phyloP scores from a whole-genome alignment of 345 rosid species.

The Eucalyptus caleyi region DNA sequence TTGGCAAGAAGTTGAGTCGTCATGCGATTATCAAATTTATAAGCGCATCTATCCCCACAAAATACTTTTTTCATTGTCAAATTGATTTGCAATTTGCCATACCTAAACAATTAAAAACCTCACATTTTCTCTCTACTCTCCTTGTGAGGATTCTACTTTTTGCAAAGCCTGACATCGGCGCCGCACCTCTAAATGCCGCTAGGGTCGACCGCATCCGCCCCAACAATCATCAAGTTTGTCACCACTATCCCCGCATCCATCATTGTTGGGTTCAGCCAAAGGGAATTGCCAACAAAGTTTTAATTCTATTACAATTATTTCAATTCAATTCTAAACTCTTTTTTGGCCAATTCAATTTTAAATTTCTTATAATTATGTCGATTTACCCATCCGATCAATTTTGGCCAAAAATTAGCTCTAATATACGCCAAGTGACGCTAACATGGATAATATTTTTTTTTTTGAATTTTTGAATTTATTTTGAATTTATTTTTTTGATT shows the following conservation, averaged over 20 bases:
- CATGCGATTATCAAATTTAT: background rate
- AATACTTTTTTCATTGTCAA: background rate
- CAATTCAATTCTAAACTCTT: no score
- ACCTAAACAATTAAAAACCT: background rate
- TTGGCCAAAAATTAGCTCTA: fast-evolving
- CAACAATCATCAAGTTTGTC: background rate
- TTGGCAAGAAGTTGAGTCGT: background rate
- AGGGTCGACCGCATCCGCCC: background rate
- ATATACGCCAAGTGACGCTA: fast-evolving
- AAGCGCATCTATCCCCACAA: background rate
- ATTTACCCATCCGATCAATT: no score
- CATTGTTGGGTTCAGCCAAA: background rate
- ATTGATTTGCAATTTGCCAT: background rate
- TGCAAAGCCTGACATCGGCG: background rate
- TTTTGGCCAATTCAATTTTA: no score
- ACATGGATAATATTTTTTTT: no score
- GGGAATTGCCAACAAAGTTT: background rate
- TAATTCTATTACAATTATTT: no score
- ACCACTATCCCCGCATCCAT: background rate
- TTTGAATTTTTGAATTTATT: no score
- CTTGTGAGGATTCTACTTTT: background rate
- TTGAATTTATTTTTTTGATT: no score
- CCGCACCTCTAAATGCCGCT: background rate
- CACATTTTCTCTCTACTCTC: background rate
- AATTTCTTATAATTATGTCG: no score